These are phyloP conservation scores for Cicer arietinum DNA, from an alignment of 306 rosid species.

Conservation along the genomic window DNA sequence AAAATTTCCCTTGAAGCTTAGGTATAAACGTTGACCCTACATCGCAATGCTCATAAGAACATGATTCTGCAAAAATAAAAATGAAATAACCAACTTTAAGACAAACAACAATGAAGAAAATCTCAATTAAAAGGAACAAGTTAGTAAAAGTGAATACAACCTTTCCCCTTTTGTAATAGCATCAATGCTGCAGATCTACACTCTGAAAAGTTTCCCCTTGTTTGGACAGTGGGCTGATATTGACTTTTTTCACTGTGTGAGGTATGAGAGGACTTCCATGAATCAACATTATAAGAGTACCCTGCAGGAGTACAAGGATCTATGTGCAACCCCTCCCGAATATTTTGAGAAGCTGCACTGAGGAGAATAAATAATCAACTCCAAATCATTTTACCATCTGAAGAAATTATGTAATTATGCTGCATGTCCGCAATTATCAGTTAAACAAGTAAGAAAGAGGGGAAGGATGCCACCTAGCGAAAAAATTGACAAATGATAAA, in stretches of 20 bases:
- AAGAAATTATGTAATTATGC: conserved; percentile 9
- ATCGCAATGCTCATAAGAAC: conserved; percentile 66
- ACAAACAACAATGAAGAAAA: conserved; percentile 37
- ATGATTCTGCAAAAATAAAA: conserved; percentile 61
- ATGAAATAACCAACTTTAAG: conserved; percentile 29
- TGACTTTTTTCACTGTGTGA: conserved; percentile 47
- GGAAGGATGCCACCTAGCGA: conserved; percentile 13
- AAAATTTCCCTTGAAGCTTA: conserved; percentile 81
- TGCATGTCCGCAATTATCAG: conserved; percentile 7
- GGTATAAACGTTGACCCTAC: conserved; percentile 88
- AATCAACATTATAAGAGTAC: conserved; percentile 58
- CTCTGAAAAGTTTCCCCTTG: conserved; percentile 83
- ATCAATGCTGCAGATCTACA: conserved; percentile 86
- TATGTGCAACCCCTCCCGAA: conserved; percentile 50
- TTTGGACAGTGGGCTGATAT: conserved; percentile 55
- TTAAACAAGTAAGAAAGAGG: conserved; percentile 21
- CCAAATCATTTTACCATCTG: conserved; percentile 22
- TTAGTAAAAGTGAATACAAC: conserved; percentile 45
- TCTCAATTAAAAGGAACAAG: conserved; percentile 27
- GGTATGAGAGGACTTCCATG: conserved; percentile 62
- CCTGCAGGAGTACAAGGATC: conserved; percentile 97
- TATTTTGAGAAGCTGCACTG: conserved; percentile 71
- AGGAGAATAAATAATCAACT: conserved; percentile 48
- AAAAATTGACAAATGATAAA: conserved; percentile 2
- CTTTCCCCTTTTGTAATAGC: conserved; percentile 90